Evolutionary conservation across 2,329 filamentous ascomycete species (phyloP).

Genomic region (Aphanocladium album): DNA sequence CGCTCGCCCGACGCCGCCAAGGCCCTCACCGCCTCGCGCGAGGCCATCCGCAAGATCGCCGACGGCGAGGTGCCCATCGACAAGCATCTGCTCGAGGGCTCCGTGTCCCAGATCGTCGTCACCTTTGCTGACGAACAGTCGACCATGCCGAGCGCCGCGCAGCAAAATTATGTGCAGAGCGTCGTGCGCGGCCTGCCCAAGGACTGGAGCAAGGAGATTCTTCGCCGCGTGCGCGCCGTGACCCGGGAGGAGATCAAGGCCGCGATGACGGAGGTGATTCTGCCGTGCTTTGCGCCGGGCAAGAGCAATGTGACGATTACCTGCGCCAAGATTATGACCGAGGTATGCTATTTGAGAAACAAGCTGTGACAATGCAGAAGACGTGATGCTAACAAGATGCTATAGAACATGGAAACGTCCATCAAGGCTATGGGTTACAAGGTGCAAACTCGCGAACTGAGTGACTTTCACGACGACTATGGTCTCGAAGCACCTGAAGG

Average conservation of each 20-base stretch:
- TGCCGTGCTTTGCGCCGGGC: conserved; percentile 74
- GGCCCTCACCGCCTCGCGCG: conserved; percentile 72
- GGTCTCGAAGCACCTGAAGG: conserved; percentile 63
- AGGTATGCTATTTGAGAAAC: conserved; percentile 53
- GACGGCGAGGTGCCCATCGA: conserved; percentile 70
- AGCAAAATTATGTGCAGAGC: conserved; percentile 75
- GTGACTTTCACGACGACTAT: conserved; percentile 85
- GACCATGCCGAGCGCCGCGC: conserved; percentile 76
- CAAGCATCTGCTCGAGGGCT: conserved; percentile 77
- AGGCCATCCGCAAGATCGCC: conserved; percentile 69
- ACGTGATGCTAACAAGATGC: conserved; percentile 15
- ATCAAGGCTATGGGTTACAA: conserved; percentile 75
- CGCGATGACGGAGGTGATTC: conserved; percentile 67
- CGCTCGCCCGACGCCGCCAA: conserved; percentile 85
- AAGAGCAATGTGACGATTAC: conserved; percentile 84
- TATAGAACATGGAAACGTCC: conserved; percentile 66
- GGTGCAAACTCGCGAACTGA: conserved; percentile 66
- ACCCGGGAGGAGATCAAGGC: conserved; percentile 69
- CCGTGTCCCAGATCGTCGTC: conserved; percentile 84
- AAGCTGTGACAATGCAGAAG: not conserved
- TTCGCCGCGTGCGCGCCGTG: conserved; percentile 73
- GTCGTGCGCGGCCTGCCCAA: conserved; percentile 72
- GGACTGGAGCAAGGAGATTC: conserved; percentile 71
- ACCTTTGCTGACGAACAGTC: conserved; percentile 82
- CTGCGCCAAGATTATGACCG: conserved; percentile 77